A percentile compares a stretch with the other conserved stretches of the same genome.
Evolutionary conservation across 805 yeast genomes (phyloP).

Genomic region (Candida hungchunana): DNA sequence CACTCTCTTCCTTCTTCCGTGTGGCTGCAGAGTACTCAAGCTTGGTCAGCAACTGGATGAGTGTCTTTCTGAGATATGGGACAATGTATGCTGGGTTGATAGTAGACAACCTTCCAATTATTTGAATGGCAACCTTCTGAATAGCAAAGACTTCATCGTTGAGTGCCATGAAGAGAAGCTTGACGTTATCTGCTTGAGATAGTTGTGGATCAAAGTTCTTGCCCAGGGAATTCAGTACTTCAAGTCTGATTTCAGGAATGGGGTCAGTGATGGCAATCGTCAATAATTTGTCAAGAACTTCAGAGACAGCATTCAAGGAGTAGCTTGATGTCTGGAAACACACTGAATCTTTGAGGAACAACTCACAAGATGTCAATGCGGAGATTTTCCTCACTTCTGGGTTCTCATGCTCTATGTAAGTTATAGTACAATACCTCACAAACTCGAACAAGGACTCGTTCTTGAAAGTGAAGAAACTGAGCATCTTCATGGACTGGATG

Average conservation of each 20-base stretch:
- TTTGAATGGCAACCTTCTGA: constrained; percentile 68
- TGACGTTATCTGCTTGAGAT: constrained; percentile 89
- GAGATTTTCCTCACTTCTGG: constrained; percentile 80
- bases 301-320: constrained; percentile 78
- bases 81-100: constrained; percentile 95
- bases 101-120: constrained; percentile 78
- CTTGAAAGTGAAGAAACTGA: constrained; percentile 69
- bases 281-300: constrained; percentile 74
- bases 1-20: constrained; percentile 81
- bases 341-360: constrained; percentile 78
- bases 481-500: constrained; percentile 73
- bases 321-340: constrained; percentile 77
- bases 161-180: constrained; percentile 78
- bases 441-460: constrained; percentile 80
- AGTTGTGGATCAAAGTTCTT: constrained; percentile 83
- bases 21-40: constrained; percentile 77
- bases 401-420: constrained; percentile 76
- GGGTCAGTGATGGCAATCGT: constrained; percentile 88
- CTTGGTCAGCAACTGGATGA: constrained; percentile 81
- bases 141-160: constrained; percentile 88
- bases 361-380: constrained; percentile 73
- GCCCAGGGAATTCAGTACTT: constrained; percentile 69
- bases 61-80: constrained; percentile 82
- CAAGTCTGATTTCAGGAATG: constrained; percentile 76
- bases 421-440: constrained; percentile 78